A percentile compares a stretch with the other conserved stretches of the same genome.
Conservation (phyloP, 306 rosid species). For the Prunus mume region DNA sequence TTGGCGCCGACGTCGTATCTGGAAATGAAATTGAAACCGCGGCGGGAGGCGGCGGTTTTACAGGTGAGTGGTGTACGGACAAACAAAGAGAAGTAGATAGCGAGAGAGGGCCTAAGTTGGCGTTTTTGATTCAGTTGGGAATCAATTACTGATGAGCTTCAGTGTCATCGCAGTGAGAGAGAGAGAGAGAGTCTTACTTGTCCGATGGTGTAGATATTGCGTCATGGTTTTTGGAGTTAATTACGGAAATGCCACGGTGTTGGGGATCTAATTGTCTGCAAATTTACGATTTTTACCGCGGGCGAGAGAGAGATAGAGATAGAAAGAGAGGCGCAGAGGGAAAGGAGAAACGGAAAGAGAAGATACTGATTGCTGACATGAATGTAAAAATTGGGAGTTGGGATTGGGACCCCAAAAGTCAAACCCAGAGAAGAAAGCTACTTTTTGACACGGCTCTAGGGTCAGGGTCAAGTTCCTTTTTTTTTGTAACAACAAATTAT, state of each 20-base stretch:
- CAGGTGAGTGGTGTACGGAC: neutral
- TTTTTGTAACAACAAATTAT: neutral
- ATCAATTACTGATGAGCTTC: conserved; percentile 1
- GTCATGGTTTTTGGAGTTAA: conserved; percentile 11
- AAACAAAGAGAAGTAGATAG: neutral
- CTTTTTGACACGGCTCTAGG: conserved; percentile 9
- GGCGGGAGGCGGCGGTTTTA: conserved; percentile 17
- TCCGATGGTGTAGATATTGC: neutral
- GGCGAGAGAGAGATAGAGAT: conserved; percentile 6
- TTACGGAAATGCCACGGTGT: conserved; percentile 51
- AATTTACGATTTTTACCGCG: conserved; percentile 12
- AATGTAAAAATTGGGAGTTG: neutral
- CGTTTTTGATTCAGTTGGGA: neutral
- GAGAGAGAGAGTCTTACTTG: conserved; percentile 3
- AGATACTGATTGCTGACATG: neutral
- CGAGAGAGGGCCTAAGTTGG: neutral
- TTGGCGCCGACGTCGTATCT: neutral
- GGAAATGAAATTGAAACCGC: neutral
- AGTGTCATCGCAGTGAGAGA: conserved; percentile 6
- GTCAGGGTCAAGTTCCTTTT: neutral
- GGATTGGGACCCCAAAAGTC: conserved; percentile 3
- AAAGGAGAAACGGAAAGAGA: neutral
- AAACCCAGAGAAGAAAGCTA: conserved; percentile 12
- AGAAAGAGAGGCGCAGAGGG: neutral
- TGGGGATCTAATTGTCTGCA: conserved; percentile 21